Evolutionary conservation across 179 eudicot genomes (phyloP), one percentile per base, ranked within the genome.

Genomic region (Gypsophila paniculata): DNA sequence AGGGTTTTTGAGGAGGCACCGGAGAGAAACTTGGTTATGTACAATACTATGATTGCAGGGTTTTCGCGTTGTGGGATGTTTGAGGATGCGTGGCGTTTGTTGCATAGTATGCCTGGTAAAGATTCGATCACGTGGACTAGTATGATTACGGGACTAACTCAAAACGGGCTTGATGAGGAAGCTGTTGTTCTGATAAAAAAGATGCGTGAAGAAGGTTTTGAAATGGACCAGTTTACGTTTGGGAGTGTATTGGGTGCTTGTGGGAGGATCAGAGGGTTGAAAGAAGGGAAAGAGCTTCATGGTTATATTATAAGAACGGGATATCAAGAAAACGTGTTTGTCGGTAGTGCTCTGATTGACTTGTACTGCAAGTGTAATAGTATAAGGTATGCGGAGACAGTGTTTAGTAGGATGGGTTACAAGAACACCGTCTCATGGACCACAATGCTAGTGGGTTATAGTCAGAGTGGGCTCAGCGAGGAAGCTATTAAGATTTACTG

Each of bases 391-490:
- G 96, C 98, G 5, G 89, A 89, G 81, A 73, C 66, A 23, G 84
- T 92, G 57, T 90, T 92, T 70, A 75, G 74, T 68, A 80, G 80
- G 61, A 88, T 95, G 96, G 57, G 69, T 25, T 48, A 46, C 72
- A 95, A 85, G 81, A 92, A 92, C 76, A 81, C 91, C 42, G 88
- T 95, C 64, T 87, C 96, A 26, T 95, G 99, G 99, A 92, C 98
- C 34, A 90, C 98, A 48, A 85, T 92, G 90, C 75, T 86, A 18
- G 99, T 92, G 58, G 99, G 98, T 51, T 95, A 90, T 79, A 86
- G 93, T 71, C 96, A 92, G 79, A 92, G 85, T 78, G 98, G 98
- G 9, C 77, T 82, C 46, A 81, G 87, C 70, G 91, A 95, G 81
- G 90, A 95, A 77, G 99, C 98, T 72, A 79, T 95, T 52, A 76